Evolutionary conservation across 306 rosid species (phyloP), one percentile per base, ranked within the genome.

Genomic region (Sophora flavescens): DNA sequence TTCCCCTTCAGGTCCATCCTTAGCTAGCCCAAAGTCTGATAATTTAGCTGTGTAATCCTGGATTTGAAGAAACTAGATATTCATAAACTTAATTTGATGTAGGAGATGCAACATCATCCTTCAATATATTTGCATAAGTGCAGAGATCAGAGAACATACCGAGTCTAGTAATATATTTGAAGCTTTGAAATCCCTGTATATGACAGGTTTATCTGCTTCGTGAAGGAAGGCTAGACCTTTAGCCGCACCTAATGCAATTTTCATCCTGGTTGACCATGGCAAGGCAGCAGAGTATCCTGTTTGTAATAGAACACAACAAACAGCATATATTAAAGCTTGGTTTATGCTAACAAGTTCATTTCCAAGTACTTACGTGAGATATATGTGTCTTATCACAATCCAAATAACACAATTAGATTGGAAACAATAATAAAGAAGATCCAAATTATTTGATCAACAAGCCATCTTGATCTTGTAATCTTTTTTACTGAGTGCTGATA

Each of bases 231-330:
- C 86, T 12, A 91, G 70, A 30, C 97, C 97, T 70, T 85, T 91
- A 2, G 95, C 95, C 1, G 95, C 95, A 44, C 91, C 97, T n/a
- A 88, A 54, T 45, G 91, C 91, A 47, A 91, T 88, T 80, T 91
- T 89, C 93, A 91, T 85, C 80, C 93, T 91, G 0, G 87, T 84
- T 72, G 95, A 91, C 97, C 95, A 91, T 47, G 95, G 89, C 68
- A 91, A 73, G 35, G 88, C 75, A 76, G 87, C 86, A 83, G 88
- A 86, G 69, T 84, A 91, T 30, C 88, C 97, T 91, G 79, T 63
- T 68, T 53, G 53, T 75, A 48, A 44, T 18, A 16, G 12, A 60
- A 71, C 66, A 47, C 36, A 26, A 32, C 10, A 47, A 72, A 4
- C n/a, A 70, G n/a, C 36, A 54, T 2, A 38, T 7, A 54, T 54